These are phyloP conservation scores for Xylaria sp. DNA, from an alignment of 2,329 filamentous ascomycete species.

Conservation along the genomic window DNA sequence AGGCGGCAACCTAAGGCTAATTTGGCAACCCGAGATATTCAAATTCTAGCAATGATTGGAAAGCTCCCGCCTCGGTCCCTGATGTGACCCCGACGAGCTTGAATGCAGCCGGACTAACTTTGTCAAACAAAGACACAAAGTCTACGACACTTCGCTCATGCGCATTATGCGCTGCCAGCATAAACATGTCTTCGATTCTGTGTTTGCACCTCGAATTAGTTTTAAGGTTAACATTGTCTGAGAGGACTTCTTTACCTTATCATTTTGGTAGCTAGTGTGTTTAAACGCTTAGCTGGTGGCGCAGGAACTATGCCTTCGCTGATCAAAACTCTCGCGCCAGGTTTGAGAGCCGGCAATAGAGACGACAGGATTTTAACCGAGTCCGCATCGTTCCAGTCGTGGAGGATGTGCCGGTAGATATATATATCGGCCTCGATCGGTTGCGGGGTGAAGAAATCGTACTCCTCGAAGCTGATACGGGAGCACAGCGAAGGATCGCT, in stretches of 20 bases:
- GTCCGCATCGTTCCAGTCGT: slow-evolving; percentile 35
- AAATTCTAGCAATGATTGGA: slow-evolving; percentile 36
- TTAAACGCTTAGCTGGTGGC: slow-evolving; percentile 34
- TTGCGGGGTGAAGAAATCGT: slow-evolving; percentile 36
- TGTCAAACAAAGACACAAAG: slow-evolving; percentile 33
- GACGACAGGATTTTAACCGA: slow-evolving; percentile 33
- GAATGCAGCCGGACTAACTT: slow-evolving; percentile 27
- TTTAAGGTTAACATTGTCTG: background rate
- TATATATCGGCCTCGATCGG: slow-evolving; percentile 35
- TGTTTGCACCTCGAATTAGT: background rate
- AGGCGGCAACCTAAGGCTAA: background rate
- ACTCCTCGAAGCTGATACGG: slow-evolving; percentile 33
- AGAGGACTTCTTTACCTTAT: slow-evolving; percentile 18
- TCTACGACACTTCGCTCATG: slow-evolving; percentile 34
- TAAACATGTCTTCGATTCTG: slow-evolving; percentile 36
- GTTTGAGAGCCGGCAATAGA: slow-evolving; percentile 29
- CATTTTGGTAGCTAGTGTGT: slow-evolving; percentile 35
- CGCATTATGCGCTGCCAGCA: slow-evolving; percentile 36
- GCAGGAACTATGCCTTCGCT: slow-evolving; percentile 33
- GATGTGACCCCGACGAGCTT: slow-evolving; percentile 36
- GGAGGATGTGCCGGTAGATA: slow-evolving; percentile 36
- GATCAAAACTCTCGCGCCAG: slow-evolving; percentile 29
- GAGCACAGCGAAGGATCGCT: slow-evolving; percentile 28
- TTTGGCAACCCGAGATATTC: slow-evolving; percentile 32
- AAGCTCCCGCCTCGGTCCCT: slow-evolving; percentile 33